Base-by-base conservation (phyloP, 1,284 basidiomycete species). In the Farysia itapuensis region DNA sequence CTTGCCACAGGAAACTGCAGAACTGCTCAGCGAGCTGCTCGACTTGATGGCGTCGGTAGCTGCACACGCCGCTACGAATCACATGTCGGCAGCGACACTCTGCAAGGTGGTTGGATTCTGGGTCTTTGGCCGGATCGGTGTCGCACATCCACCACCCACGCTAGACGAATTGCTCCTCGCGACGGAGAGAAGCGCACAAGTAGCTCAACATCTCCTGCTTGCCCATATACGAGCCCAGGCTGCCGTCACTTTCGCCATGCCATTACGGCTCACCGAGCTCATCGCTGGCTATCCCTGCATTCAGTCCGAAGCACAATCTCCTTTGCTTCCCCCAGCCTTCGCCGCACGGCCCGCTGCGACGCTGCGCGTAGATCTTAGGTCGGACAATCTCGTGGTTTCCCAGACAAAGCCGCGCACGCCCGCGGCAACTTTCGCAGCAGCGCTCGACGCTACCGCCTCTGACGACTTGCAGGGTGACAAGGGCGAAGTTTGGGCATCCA, bases 131-230 rank as follows among this genome's bases (percentile, higher is more conserved):
- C 18, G 61, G 2, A 57, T 65, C 15, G 67, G 56, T 1, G 46
- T 49, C 1, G 64, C 64, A 12, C 58, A 60, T 39, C 57, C 60
- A 0, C 64, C 58, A 7, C 52, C 57, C n/a, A 63, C 47, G 9
- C 34, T 66, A 2, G 47, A 58, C 11, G 50, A 58, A 28, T 22
- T 64, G 4, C 2, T 33, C 1, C 25, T 24, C 0, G 43, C 46
- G 16, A 49, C 56, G 16, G 31, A 50, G 3, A 43, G 36, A 24
- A 19, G 53, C 1, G 18, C 43, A 5, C 26, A 15, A 2, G 47
- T 65, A 23, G 57, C 56, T 3, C 65, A 70, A 34, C 69, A 72
- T 46, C 47, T 72, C 5, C 34, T 67, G n/a, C 29, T 72, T 11
- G 67, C 65, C 4, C 60, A 59, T 21, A 58, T 70, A 14, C 23